These are phyloP conservation scores for Sophora flavescens DNA, from an alignment of 306 rosid species.

Conservation along the genomic window DNA sequence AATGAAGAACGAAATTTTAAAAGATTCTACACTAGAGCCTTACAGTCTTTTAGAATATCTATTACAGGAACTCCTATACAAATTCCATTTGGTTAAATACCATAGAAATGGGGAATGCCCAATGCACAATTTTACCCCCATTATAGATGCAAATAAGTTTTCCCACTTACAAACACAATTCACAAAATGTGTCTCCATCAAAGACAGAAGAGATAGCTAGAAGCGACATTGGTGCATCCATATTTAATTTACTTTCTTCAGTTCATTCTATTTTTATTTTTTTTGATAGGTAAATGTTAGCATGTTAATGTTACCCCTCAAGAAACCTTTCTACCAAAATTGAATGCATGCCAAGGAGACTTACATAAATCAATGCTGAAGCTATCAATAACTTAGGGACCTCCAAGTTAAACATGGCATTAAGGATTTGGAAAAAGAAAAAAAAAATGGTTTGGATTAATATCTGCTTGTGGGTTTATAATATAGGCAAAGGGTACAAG, in stretches of 20 bases:
- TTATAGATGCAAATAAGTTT: slow-evolving; percentile 26
- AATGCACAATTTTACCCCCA: slow-evolving; percentile 3
- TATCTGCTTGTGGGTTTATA: slow-evolving; percentile 1
- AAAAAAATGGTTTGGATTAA: not conserved
- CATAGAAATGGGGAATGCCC: not conserved
- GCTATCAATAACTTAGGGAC: slow-evolving; percentile 16
- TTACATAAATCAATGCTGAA: not conserved
- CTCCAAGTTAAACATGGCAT: slow-evolving; percentile 9
- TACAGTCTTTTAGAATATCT: not conserved
- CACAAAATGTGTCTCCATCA: not conserved
- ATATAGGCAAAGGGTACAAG: not conserved
- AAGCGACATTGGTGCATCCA: slow-evolving; percentile 14
- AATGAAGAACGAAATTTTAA: not conserved
- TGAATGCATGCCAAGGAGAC: not conserved
- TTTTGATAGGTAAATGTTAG: no score
- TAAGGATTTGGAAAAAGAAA: not conserved
- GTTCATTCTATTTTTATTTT: no score
- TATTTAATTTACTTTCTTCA: not conserved
- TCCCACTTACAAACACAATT: not conserved
- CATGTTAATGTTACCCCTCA: no score
- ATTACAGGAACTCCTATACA: not conserved
- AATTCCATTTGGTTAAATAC: slow-evolving; percentile 7
- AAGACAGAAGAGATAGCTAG: not conserved
- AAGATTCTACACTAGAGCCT: not conserved
- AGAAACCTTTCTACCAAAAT: slow-evolving; percentile 17